A percentile compares a stretch with the other conserved stretches of the same genome.
These are phyloP conservation scores for Inga leiocalycina DNA, from an alignment of 306 rosid species.

Conservation along the genomic window DNA sequence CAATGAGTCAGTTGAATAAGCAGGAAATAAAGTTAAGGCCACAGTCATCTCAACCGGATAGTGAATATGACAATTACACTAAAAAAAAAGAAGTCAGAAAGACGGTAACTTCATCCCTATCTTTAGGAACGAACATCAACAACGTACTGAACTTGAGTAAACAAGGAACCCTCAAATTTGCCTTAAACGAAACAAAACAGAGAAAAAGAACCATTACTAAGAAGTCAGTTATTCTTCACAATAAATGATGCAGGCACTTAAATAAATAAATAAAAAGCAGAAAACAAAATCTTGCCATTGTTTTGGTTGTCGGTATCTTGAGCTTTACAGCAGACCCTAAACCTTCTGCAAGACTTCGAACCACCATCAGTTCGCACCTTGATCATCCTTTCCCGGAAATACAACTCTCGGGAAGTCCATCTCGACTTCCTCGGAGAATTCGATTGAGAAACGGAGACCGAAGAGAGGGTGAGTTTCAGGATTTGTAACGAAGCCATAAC, in stretches of 20 bases:
- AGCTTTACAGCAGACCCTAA: conserved; percentile 59
- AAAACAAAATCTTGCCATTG: conserved; percentile 59
- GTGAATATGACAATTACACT: neutral
- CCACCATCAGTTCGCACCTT: conserved; percentile 38
- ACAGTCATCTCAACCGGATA: neutral
- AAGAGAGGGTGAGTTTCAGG: conserved; percentile 59
- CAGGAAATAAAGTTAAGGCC: neutral
- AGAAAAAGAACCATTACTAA: neutral
- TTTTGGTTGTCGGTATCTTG: conserved; percentile 61
- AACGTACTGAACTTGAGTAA: neutral
- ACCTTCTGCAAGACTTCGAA: conserved; percentile 39
- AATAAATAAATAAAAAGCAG: neutral
- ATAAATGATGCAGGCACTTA: neutral
- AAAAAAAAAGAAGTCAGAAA: neutral
- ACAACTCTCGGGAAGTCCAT: conserved; percentile 38
- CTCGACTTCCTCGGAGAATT: conserved; percentile 49
- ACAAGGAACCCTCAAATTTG: neutral
- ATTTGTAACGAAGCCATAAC: conserved; percentile 69
- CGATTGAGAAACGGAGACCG: conserved; percentile 56
- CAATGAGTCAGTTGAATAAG: neutral
- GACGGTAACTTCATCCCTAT: neutral
- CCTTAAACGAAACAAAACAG: neutral
- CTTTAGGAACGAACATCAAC: neutral
- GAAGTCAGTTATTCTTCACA: neutral
- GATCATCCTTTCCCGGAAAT: conserved; percentile 43